Evolutionary conservation across 768 basidiomycete genomes (phyloP).

Genomic region (Xanthoconium stramineum): DNA sequence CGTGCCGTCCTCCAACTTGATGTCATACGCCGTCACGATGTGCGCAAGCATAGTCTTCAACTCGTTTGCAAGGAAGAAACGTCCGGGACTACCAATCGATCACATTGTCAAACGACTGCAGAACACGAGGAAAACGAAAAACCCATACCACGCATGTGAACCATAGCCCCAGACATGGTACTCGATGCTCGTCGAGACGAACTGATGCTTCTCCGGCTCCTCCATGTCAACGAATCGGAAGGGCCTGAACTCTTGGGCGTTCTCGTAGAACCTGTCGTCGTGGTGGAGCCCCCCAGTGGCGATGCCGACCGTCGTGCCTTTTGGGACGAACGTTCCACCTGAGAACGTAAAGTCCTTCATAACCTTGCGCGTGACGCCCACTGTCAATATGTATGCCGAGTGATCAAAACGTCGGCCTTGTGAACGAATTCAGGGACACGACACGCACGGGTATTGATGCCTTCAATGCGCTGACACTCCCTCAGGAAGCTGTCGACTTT

Average conservation of each 20-base stretch:
- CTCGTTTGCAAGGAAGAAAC: neutral
- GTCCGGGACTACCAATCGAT: neutral
- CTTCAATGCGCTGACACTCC: neutral
- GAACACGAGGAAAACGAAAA: too few species aligned
- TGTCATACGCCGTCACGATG: neutral
- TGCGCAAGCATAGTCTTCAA: neutral
- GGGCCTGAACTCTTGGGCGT: slow-evolving; percentile 1
- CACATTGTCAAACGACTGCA: too few species aligned
- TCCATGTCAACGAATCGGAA: too few species aligned
- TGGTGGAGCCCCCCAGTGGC: slow-evolving; percentile 23
- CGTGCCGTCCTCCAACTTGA: neutral
- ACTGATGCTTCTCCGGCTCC: slow-evolving; percentile 26
- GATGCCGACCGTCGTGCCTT: slow-evolving; percentile 28
- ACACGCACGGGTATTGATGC: neutral
- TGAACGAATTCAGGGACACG: too few species aligned
- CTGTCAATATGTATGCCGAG: too few species aligned
- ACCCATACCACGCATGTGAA: slow-evolving; percentile 11
- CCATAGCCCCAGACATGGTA: slow-evolving; percentile 35
- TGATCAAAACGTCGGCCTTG: too few species aligned
- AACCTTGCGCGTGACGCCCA: too few species aligned
- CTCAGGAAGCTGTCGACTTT: neutral
- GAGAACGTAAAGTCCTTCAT: slow-evolving; percentile 32
- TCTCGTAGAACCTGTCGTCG: slow-evolving; percentile 33
- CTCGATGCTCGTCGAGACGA: slow-evolving; percentile 19
- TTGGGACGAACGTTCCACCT: slow-evolving; percentile 37